Conservation (phyloP, 768 basidiomycete genomes). For the Mycena metata region DNA sequence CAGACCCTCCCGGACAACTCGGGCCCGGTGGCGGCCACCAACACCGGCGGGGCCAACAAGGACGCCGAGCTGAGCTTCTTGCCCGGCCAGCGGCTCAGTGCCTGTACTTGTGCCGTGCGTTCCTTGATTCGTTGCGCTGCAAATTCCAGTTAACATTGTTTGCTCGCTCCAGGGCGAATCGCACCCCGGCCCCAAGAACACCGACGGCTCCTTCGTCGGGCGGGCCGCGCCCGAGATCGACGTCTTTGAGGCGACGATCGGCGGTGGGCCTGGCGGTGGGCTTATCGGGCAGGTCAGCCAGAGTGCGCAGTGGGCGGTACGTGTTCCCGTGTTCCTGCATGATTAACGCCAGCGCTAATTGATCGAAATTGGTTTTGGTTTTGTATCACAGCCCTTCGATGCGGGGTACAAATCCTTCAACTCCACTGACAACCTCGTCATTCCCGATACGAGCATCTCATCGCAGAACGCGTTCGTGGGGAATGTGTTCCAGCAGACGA, state of each 20-base stretch:
- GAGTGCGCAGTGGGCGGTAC: slow-evolving; percentile 85
- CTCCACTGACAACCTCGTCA: slow-evolving; percentile 68
- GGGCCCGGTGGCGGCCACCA: slow-evolving; percentile 71
- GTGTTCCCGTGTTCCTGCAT: slow-evolving; percentile 42
- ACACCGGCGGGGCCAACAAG: slow-evolving; percentile 66
- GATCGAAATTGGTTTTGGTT: too few relatives aligned
- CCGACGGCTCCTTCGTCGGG: slow-evolving; percentile 76
- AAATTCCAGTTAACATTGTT: not conserved
- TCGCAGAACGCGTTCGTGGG: slow-evolving; percentile 76
- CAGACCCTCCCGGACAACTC: slow-evolving; percentile 75
- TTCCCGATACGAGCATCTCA: slow-evolving; percentile 65
- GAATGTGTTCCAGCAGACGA: slow-evolving; percentile 81
- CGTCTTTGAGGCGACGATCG: slow-evolving; percentile 78
- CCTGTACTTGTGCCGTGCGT: slow-evolving; percentile 80
- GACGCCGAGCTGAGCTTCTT: slow-evolving; percentile 74
- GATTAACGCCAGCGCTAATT: too few relatives aligned
- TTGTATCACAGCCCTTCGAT: slow-evolving; percentile 74
- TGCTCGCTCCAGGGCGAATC: slow-evolving; percentile 61
- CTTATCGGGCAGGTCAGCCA: slow-evolving; percentile 80
- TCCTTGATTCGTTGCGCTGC: not conserved
- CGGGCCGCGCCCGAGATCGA: slow-evolving; percentile 92
- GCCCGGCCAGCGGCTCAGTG: slow-evolving; percentile 85
- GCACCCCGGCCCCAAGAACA: slow-evolving; percentile 78
- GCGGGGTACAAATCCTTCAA: slow-evolving; percentile 79
- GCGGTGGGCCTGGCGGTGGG: slow-evolving; percentile 58